Conservation (phyloP, 331 rosid genomes). For the Cydonia oblonga region DNA sequence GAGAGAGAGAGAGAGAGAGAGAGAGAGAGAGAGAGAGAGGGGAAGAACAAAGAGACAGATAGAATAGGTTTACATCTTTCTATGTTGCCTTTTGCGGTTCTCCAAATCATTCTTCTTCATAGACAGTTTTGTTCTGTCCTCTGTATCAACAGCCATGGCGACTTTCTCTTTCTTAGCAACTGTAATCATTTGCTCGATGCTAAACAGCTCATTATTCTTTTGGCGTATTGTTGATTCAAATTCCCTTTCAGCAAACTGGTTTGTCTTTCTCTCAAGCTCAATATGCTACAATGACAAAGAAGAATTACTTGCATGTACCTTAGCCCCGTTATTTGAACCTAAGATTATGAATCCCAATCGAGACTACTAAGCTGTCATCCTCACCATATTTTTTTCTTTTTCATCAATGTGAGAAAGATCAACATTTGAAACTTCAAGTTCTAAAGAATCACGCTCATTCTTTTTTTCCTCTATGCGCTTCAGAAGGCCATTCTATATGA, state of each 20-base stretch:
- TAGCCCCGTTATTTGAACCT: neutral
- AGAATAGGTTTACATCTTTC: constrained; percentile 49
- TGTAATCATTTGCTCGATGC: constrained; percentile 56
- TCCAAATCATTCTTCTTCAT: constrained; percentile 44
- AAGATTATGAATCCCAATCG: constrained; percentile 6
- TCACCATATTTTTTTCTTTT: constrained; percentile 70
- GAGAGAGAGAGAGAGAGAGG: neutral
- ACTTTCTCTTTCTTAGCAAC: constrained; percentile 50
- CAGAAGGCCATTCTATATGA: constrained; percentile 44
- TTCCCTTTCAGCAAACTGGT: constrained; percentile 59
- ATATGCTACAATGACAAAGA: constrained; percentile 32
- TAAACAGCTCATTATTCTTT: constrained; percentile 41
- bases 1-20: neutral
- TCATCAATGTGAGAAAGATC: constrained; percentile 62
- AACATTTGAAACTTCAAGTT: constrained; percentile 43
- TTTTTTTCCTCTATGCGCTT: constrained; percentile 66
- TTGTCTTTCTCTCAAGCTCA: constrained; percentile 63
- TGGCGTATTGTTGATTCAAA: constrained; percentile 62
- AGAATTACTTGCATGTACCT: constrained; percentile 4
- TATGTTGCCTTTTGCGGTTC: constrained; percentile 53
- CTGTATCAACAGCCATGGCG: constrained; percentile 55
- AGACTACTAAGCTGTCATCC: constrained; percentile 21
- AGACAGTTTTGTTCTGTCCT: constrained; percentile 61
- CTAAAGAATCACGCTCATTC: constrained; percentile 39
- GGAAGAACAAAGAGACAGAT: neutral